phyloP scores from a whole-genome alignment of 371 early-diverging fungal species.

The Dichotomocladium elegans region DNA sequence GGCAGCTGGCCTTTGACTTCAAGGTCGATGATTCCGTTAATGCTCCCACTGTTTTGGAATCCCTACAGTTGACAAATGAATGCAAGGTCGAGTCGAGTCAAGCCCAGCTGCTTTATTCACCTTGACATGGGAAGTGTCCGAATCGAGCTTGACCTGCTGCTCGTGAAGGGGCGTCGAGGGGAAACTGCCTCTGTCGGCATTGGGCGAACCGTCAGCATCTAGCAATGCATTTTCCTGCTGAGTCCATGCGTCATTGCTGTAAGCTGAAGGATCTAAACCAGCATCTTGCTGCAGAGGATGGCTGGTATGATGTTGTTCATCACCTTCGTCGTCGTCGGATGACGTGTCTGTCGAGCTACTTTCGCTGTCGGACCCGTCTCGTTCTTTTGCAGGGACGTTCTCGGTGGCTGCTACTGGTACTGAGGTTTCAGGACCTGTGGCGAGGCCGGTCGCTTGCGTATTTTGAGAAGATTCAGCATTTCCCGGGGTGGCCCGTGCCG shows the following conservation, averaged over 20 bases:
- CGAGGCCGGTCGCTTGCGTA: no score
- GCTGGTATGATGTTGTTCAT: not conserved
- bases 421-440: no score
- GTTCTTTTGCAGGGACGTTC: no score
- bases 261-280: not conserved
- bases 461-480: no score
- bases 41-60: not conserved
- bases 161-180: not conserved
- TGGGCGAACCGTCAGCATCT: constrained; percentile 22
- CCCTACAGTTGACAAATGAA: not conserved
- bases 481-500: no score
- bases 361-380: no score
- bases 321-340: not conserved
- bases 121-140: constrained; percentile 34
- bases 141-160: constrained; percentile 4
- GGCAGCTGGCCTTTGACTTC: constrained; percentile 54
- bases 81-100: not conserved
- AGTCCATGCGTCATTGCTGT: constrained; percentile 3
- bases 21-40: constrained; percentile 15
- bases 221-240: constrained; percentile 22
- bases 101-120: constrained; percentile 5
- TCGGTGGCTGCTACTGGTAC: no score
- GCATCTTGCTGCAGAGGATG: constrained; percentile 5
- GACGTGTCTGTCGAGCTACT: not conserved
- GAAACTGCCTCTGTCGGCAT: constrained; percentile 5